phyloP scores from a whole-genome alignment of 495 filamentous ascomycete species.

The Annulohypoxylon moriforme region DNA sequence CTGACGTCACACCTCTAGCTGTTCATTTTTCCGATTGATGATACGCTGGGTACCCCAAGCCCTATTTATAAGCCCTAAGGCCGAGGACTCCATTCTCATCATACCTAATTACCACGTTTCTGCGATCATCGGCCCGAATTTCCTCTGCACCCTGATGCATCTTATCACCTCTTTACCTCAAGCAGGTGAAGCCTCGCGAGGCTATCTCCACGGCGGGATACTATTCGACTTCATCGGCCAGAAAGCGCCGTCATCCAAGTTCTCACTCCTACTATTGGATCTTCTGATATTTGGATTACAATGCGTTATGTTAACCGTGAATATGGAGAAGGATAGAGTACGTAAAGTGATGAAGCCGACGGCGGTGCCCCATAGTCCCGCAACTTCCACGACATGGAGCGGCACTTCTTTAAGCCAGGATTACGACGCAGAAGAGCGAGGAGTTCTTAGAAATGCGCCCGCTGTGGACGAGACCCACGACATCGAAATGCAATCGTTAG shows the following conservation, averaged over 20 bases:
- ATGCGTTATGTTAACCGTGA: conserved; percentile 77
- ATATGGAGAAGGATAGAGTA: conserved; percentile 73
- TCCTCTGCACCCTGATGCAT: conserved; percentile 80
- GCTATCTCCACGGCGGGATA: conserved; percentile 86
- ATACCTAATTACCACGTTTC: conserved; percentile 76
- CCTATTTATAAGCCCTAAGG: conserved; percentile 83
- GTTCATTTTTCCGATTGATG: conserved; percentile 78
- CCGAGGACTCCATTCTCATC: conserved; percentile 61
- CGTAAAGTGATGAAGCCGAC: conserved; percentile 54
- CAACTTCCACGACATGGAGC: conserved; percentile 31
- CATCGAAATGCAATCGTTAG: conserved; percentile 63
- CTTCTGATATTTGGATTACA: conserved; percentile 73
- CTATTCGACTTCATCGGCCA: conserved; percentile 91
- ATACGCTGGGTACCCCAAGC: conserved; percentile 77
- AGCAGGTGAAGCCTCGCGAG: conserved; percentile 79
- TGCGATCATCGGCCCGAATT: conserved; percentile 75
- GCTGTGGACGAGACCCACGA: conserved; percentile 54
- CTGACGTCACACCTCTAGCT: conserved; percentile 62
- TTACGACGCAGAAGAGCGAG: conserved; percentile 85
- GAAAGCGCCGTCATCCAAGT: conserved; percentile 74
- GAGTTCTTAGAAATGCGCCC: conserved; percentile 65
- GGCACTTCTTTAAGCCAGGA: conserved; percentile 69
- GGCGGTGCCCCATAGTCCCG: conserved; percentile 32
- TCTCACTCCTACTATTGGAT: conserved; percentile 73
- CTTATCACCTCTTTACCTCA: conserved; percentile 68